phyloP scores from a whole-genome alignment of 1,139 yeast genomes.

The Zygoascus hellenicus region DNA sequence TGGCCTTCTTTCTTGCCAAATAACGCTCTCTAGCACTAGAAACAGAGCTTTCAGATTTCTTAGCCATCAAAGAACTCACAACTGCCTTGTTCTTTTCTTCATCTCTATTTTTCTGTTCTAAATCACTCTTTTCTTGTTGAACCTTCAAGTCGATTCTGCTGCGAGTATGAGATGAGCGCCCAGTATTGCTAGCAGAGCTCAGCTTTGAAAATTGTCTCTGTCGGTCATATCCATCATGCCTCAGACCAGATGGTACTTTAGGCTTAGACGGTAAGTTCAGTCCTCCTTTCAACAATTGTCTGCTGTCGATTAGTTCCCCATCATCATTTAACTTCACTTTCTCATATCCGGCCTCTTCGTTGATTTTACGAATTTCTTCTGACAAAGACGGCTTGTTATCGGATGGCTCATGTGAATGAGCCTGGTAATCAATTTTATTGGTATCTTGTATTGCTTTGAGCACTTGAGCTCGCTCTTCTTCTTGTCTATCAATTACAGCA shows the following conservation, averaged over 20 bases:
- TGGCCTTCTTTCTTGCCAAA: conserved; percentile 25
- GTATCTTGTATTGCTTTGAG: conserved; percentile 16
- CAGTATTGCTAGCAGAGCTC: not conserved
- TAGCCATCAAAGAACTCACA: conserved; percentile 15
- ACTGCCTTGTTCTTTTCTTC: conserved; percentile 9
- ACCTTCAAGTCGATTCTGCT: conserved; percentile 4
- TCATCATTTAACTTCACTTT: conserved; percentile 27
- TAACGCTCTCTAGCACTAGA: conserved; percentile 30
- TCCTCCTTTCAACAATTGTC: conserved; percentile 28
- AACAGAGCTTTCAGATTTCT: conserved; percentile 19
- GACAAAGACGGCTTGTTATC: no score
- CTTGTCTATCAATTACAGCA: conserved; percentile 27
- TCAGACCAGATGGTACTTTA: not conserved
- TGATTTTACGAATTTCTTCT: conserved; percentile 15
- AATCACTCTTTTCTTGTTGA: conserved; percentile 9
- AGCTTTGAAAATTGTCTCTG: no score
- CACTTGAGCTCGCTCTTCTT: conserved; percentile 21
- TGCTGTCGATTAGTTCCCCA: conserved; percentile 30
- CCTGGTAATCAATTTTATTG: not conserved
- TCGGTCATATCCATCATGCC: not conserved
- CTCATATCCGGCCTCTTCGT: conserved; percentile 21
- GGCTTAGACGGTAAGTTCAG: conserved; percentile 25
- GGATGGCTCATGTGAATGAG: no score
- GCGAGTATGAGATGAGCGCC: not conserved
- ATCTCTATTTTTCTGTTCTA: conserved; percentile 10